Base-by-base conservation (phyloP, 2,329 filamentous ascomycete genomes). In the Alternaria metachromatica region DNA sequence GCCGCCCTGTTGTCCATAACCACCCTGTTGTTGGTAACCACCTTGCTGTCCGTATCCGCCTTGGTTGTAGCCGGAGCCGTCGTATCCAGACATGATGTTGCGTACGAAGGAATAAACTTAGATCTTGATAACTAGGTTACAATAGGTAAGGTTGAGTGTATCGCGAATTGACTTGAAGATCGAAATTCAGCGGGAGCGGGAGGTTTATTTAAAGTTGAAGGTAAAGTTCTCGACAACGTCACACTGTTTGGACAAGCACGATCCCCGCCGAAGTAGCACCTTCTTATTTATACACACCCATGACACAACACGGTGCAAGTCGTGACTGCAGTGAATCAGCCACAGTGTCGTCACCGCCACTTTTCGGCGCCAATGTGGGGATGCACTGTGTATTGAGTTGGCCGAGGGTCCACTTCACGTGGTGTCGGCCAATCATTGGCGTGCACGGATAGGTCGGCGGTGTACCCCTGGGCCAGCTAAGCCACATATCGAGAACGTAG, bases 81-180 rank as follows among this genome's bases (percentile, higher is more conserved):
- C 48, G 56, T 68, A 67, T 25, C 60, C 54, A 41, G 65, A 68
- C 67, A 70, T 68, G 37, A 23, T 66, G 26, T 41, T 45, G 48
- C 18, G 23, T 54, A 21, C 20, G 13, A 26, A 20, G 13, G 7
- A 12, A 45, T 18, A 45, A 20, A 44, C n/a, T 21, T 43, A 20
- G 25, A 21, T 37, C 5, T 0, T 30, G 7, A 12, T 13, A 10
- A 48, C 15, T 51, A 26, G 21, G 53, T 20, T 26, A 15, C 7
- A 46, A 5, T 54, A 33, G 26, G 33, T 54, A 26, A 33, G 37
- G 46, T 23, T 21, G 56, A 23, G 21, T 9, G 13, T 43, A 11
- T 23, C 20, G 25, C 11, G 41, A n/a, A 18, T 44, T 20, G 21
- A 33, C 28, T 30, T 26, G 15, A 11, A 26, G 43, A 25, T 45